phyloP scores from a whole-genome alignment of 345 rosid species.

The Diplotaxis tenuifolia region DNA sequence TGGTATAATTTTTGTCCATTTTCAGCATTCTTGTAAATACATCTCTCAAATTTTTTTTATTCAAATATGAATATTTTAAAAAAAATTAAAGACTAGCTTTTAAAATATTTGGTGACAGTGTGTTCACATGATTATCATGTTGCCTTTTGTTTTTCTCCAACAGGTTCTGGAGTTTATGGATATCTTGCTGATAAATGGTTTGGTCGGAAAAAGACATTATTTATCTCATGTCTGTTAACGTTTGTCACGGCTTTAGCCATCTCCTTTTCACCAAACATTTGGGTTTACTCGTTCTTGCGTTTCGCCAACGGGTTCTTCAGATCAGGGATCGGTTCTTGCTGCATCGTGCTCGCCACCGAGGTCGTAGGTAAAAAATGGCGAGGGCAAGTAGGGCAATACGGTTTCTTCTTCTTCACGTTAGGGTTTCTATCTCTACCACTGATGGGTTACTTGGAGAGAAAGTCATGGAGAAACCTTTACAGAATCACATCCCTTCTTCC shows the following conservation, averaged over 20 bases:
- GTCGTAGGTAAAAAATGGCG: constrained; percentile 72
- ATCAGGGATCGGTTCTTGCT: constrained; percentile 65
- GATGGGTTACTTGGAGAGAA: constrained; percentile 54
- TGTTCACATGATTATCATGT: constrained; percentile 1
- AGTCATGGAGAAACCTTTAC: constrained; percentile 57
- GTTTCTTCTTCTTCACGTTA: constrained; percentile 67
- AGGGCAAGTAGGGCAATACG: constrained; percentile 71
- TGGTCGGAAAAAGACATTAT: constrained; percentile 59
- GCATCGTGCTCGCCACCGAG: constrained; percentile 70
- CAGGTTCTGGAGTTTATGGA: constrained; percentile 65
- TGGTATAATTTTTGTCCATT: too few species aligned
- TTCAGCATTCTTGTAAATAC: too few species aligned
- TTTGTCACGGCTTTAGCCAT: constrained; percentile 55
- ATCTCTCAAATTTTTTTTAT: too few species aligned
- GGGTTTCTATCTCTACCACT: constrained; percentile 68
- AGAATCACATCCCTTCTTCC: constrained; percentile 53
- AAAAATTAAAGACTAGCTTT: too few species aligned
- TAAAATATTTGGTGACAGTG: too few species aligned
- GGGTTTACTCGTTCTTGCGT: constrained; percentile 64
- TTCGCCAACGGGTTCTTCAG: constrained; percentile 55
- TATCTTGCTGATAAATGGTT: constrained; percentile 55
- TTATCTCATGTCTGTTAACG: constrained; percentile 51
- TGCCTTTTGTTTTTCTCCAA: background rate
- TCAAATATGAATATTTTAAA: too few species aligned
- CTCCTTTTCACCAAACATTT: constrained; percentile 66